Percentiles rank a stretch among this genome's conserved stretches.
Evolutionary conservation across 495 filamentous ascomycete species (phyloP).

Genomic region (Xylaria acuta): DNA sequence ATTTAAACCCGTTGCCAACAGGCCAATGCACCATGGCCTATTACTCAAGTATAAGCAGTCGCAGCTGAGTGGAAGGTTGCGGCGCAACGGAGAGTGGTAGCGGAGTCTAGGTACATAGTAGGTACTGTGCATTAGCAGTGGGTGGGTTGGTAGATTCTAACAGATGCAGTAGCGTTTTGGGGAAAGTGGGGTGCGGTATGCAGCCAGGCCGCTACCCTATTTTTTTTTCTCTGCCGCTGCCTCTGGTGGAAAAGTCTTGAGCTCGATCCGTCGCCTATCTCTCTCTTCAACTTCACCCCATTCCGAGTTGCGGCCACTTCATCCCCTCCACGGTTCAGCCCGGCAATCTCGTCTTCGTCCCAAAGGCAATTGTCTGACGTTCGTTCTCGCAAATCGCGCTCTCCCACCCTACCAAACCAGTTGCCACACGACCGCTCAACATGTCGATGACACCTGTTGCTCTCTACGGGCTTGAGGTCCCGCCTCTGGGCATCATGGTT

Average conservation of each 20-base stretch:
- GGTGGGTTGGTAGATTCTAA: too few species aligned
- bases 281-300: constrained; percentile 19
- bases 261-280: constrained; percentile 33
- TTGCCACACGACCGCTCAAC: not conserved
- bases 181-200: constrained; percentile 27
- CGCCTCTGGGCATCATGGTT: constrained; percentile 75
- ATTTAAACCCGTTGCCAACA: not conserved
- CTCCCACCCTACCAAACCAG: not conserved
- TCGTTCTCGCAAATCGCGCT: not conserved
- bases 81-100: constrained; percentile 24
- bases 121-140: constrained; percentile 19
- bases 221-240: constrained; percentile 32
- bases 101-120: not conserved
- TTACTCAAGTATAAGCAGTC: not conserved
- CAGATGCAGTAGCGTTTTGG: constrained; percentile 27
- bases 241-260: constrained; percentile 32
- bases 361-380: constrained; percentile 1
- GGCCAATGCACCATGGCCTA: not conserved
- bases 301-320: not conserved
- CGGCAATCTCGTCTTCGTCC: not conserved
- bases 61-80: constrained; percentile 7
- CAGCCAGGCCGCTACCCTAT: constrained; percentile 27
- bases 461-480: constrained; percentile 88
- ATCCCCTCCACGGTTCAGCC: not conserved
- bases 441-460: constrained; percentile 71